A percentile compares a stretch with the other conserved stretches of the same genome.
These are phyloP conservation scores for Boeremia exigua DNA, from an alignment of 2,329 filamentous ascomycete genomes.

Conservation along the genomic window DNA sequence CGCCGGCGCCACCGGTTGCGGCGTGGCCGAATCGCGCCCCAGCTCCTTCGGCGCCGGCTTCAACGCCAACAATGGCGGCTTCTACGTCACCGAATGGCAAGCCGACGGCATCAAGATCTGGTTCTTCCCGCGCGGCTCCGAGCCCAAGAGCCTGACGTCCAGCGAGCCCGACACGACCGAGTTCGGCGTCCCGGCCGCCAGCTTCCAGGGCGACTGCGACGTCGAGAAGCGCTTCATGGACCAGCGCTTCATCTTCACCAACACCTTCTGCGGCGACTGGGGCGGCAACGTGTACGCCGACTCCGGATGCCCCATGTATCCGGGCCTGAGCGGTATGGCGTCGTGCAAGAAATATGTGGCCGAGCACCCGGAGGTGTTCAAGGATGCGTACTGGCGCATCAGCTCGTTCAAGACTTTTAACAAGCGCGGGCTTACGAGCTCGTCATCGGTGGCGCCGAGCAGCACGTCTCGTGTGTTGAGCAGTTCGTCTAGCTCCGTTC, in stretches of 20 bases:
- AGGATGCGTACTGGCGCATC: conserved; percentile 76
- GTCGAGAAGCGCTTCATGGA: conserved; percentile 72
- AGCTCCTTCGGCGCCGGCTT: conserved; percentile 58
- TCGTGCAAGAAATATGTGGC: conserved; percentile 74
- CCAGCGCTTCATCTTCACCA: conserved; percentile 80
- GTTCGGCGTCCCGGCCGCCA: conserved; percentile 72
- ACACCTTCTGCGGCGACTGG: conserved; percentile 88
- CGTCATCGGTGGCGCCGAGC: conserved; percentile 20
- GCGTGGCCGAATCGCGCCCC: conserved; percentile 47
- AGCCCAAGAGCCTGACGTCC: conserved; percentile 67
- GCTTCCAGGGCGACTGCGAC: conserved; percentile 75
- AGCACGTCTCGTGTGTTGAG: conserved; percentile 9
- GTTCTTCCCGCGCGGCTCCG: conserved; percentile 72
- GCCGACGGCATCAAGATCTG: conserved; percentile 72
- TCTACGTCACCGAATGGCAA: conserved; percentile 67
- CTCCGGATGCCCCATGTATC: conserved; percentile 59
- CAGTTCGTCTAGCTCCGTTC: conserved; percentile 2
- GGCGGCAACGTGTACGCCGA: conserved; percentile 71
- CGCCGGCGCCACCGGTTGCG: conserved; percentile 46
- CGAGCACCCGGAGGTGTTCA: conserved; percentile 70
- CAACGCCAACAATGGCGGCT: conserved; percentile 53
- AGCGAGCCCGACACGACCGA: conserved; percentile 65
- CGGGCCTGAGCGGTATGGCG: conserved; percentile 15
- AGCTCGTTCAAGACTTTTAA: conserved; percentile 36
- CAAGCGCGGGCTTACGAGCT: conserved; percentile 17